Evolutionary conservation across 805 yeast species (phyloP).

Genomic region (Nakazawaea holstii): DNA sequence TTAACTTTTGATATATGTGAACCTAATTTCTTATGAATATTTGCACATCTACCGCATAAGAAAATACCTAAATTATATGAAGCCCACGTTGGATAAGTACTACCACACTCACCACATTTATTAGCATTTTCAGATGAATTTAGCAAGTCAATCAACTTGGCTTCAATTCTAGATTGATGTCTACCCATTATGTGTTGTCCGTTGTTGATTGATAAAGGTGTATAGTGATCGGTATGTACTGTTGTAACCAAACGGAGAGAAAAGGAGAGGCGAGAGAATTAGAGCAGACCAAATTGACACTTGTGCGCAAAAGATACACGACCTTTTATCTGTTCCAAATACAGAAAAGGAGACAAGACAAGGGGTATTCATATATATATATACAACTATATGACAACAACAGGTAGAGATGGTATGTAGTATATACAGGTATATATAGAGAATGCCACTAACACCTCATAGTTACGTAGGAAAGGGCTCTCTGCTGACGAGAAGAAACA

Average conservation of each 20-base stretch:
- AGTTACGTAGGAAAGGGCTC: conserved; percentile 21
- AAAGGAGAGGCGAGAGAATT: too few relatives aligned
- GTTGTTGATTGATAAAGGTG: neutral
- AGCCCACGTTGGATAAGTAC: conserved; percentile 57
- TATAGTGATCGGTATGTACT: neutral
- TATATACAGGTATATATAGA: too few relatives aligned
- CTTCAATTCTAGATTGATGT: conserved; percentile 16
- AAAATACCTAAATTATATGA: conserved; percentile 56
- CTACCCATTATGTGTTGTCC: conserved; percentile 3
- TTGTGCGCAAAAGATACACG: too few relatives aligned
- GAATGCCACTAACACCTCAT: neutral
- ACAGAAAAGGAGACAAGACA: too few relatives aligned
- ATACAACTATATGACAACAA: too few relatives aligned
- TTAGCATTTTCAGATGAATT: conserved; percentile 56
- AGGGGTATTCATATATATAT: too few relatives aligned
- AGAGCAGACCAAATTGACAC: too few relatives aligned
- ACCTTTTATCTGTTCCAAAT: too few relatives aligned
- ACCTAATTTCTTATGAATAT: conserved; percentile 66
- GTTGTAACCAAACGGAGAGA: too few relatives aligned
- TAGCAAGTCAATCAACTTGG: conserved; percentile 48
- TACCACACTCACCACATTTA: conserved; percentile 76
- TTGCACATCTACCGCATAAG: conserved; percentile 82
- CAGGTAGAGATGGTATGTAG: too few relatives aligned
- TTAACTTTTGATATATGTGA: conserved; percentile 58
- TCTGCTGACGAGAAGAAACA: conserved; percentile 35